phyloP scores from a whole-genome alignment of 1,284 basidiomycete species.

The Boletus sp. region DNA sequence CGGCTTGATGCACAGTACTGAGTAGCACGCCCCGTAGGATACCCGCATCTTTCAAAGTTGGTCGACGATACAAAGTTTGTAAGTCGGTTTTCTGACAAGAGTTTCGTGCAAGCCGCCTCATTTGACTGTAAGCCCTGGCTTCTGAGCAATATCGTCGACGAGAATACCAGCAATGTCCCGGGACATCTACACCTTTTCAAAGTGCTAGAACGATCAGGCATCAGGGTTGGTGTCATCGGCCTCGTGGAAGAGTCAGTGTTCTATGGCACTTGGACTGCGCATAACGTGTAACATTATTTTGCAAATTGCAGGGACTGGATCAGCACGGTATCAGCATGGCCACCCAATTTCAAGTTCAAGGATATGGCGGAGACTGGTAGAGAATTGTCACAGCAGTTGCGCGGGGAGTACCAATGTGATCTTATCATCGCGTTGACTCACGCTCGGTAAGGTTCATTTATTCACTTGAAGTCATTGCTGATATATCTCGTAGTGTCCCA shows the following conservation, averaged over 20 bases:
- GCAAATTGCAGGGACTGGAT: constrained; percentile 71
- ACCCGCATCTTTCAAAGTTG: constrained; percentile 75
- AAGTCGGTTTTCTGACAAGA: constrained; percentile 34
- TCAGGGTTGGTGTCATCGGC: constrained; percentile 64
- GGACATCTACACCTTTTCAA: constrained; percentile 47
- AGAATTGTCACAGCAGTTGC: constrained; percentile 53
- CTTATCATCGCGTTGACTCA: constrained; percentile 70
- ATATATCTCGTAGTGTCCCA: constrained; percentile 34
- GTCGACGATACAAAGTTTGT: constrained; percentile 58
- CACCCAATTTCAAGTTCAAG: constrained; percentile 54
- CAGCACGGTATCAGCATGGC: constrained; percentile 66
- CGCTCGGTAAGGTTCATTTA: constrained; percentile 39
- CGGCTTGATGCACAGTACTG: constrained; percentile 4
- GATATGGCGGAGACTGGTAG: constrained; percentile 52
- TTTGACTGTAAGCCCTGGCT: constrained; percentile 46
- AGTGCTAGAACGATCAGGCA: constrained; percentile 53
- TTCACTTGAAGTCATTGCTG: not conserved
- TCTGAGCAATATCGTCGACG: constrained; percentile 57
- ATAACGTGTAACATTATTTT: not conserved
- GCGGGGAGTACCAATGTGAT: constrained; percentile 58
- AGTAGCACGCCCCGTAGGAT: constrained; percentile 47
- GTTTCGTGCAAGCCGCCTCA: constrained; percentile 6
- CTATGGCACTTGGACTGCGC: not conserved
- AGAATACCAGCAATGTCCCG: constrained; percentile 45
- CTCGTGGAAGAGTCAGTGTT: constrained; percentile 61